Evolutionary conservation across 192 early-diverging fungal species (phyloP).

Genomic region (Backusella luteola): DNA sequence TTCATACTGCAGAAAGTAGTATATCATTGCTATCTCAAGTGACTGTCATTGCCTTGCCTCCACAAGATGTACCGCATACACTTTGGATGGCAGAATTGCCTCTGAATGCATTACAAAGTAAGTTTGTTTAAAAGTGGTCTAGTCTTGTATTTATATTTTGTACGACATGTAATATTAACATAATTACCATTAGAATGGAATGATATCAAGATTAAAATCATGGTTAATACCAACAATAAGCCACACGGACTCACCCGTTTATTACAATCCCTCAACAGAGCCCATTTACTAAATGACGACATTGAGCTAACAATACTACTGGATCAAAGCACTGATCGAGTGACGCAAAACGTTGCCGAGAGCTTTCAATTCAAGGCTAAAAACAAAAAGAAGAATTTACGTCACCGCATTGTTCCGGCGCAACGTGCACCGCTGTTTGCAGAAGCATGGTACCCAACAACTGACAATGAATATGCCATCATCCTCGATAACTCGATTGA

Average conservation of each 20-base stretch:
- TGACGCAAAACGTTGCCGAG: slow-evolving; percentile 44
- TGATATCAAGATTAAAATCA: slow-evolving; percentile 41
- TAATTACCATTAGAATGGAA: slow-evolving; percentile 43
- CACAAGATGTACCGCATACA: slow-evolving; percentile 41
- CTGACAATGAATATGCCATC: slow-evolving; percentile 52
- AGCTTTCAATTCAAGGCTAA: slow-evolving; percentile 48
- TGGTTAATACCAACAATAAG: slow-evolving; percentile 47
- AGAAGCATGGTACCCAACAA: slow-evolving; percentile 57
- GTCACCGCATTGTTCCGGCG: slow-evolving; percentile 47
- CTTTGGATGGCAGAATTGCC: slow-evolving; percentile 49
- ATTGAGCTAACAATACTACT: slow-evolving; percentile 50
- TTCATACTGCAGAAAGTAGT: slow-evolving; percentile 31
- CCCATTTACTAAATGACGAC: slow-evolving; percentile 51
- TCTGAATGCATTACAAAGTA: slow-evolving; percentile 44
- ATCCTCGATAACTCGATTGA: slow-evolving; percentile 56
- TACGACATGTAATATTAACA: background rate
- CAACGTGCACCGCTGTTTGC: slow-evolving; percentile 51
- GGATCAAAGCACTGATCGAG: slow-evolving; percentile 48
- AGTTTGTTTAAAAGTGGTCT: background rate
- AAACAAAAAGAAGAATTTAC: slow-evolving; percentile 40
- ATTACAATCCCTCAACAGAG: slow-evolving; percentile 41
- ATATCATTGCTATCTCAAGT: slow-evolving; percentile 20
- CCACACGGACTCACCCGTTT: slow-evolving; percentile 49
- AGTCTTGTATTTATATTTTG: background rate
- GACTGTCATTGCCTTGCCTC: slow-evolving; percentile 38